A percentile compares a stretch with the other conserved stretches of the same genome.
Evolutionary conservation across 2,329 filamentous ascomycete species (phyloP).

Genomic region (Bertia moriformis): DNA sequence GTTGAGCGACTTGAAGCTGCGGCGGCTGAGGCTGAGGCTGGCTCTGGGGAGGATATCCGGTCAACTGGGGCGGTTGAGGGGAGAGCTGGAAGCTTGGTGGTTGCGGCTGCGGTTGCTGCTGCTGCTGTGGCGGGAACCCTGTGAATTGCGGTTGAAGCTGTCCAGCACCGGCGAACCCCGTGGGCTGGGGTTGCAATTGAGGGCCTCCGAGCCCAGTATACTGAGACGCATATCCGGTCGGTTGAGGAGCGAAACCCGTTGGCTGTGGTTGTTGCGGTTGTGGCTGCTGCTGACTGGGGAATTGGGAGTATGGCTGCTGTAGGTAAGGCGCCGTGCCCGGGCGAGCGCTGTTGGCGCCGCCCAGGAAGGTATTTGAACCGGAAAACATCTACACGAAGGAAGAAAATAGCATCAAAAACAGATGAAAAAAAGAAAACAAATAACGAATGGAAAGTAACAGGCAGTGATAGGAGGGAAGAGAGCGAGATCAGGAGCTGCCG

Average conservation of each 20-base stretch:
- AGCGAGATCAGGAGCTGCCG: too few relatives aligned
- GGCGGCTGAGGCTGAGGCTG: slow-evolving; percentile 47
- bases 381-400: slow-evolving; percentile 60
- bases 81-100: slow-evolving; percentile 16
- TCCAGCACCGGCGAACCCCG: slow-evolving; percentile 48
- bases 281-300: neutral
- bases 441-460: neutral
- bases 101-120: neutral
- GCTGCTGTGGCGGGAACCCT: slow-evolving; percentile 29
- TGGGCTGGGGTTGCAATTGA: slow-evolving; percentile 39
- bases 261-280: slow-evolving; percentile 30
- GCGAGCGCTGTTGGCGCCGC: slow-evolving; percentile 53
- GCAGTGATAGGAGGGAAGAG: too few relatives aligned
- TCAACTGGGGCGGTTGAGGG: slow-evolving; percentile 32
- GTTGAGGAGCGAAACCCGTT: slow-evolving; percentile 37
- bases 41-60: slow-evolving; percentile 22
- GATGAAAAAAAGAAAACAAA: neutral
- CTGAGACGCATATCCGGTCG: slow-evolving; percentile 42
- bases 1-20: slow-evolving; percentile 29
- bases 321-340: slow-evolving; percentile 21
- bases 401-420: neutral
- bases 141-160: slow-evolving; percentile 33
- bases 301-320: slow-evolving; percentile 18
- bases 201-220: slow-evolving; percentile 33
- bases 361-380: slow-evolving; percentile 72